Percentiles rank a stretch among this genome's conserved stretches.
These are phyloP conservation scores for Decorospora gaudefroyi DNA, from an alignment of 2,329 filamentous ascomycete genomes.

Conservation along the genomic window DNA sequence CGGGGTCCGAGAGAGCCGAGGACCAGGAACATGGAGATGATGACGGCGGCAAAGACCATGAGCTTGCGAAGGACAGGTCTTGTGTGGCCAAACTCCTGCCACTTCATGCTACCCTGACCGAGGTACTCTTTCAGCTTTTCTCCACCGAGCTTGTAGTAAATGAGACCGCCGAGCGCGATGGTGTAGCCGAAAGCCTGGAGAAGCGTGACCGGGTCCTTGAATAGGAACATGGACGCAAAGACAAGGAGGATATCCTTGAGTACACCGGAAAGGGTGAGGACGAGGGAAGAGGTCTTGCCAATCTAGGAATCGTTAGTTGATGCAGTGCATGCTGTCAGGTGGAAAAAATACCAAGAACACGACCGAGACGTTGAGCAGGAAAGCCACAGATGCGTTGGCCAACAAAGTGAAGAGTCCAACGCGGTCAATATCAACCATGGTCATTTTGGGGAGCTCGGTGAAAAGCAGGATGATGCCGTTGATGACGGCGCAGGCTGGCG, in stretches of 20 bases:
- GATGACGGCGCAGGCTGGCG: slow-evolving; percentile 80
- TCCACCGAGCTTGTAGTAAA: slow-evolving; percentile 84
- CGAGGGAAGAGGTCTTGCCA: slow-evolving; percentile 83
- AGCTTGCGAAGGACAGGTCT: slow-evolving; percentile 80
- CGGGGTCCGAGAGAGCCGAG: slow-evolving; percentile 58
- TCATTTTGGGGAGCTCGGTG: slow-evolving; percentile 72
- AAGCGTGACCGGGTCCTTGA: slow-evolving; percentile 72
- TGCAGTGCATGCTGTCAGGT: background rate
- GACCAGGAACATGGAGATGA: slow-evolving; percentile 70
- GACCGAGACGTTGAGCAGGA: slow-evolving; percentile 81
- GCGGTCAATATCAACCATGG: slow-evolving; percentile 70
- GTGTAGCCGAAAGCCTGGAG: slow-evolving; percentile 84
- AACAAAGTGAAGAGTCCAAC: slow-evolving; percentile 75
- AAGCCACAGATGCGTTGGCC: slow-evolving; percentile 76
- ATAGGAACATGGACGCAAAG: slow-evolving; percentile 77
- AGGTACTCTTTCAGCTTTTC: slow-evolving; percentile 83
- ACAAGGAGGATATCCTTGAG: slow-evolving; percentile 88
- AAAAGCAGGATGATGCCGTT: slow-evolving; percentile 74
- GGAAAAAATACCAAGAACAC: slow-evolving; percentile 73
- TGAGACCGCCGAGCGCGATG: slow-evolving; percentile 76
- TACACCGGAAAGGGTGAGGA: slow-evolving; percentile 84
- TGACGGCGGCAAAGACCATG: slow-evolving; percentile 66
- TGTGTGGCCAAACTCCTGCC: slow-evolving; percentile 81
- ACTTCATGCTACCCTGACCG: slow-evolving; percentile 71
- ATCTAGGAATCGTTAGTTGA: slow-evolving; percentile 60